Base-by-base conservation (phyloP, 2,329 filamentous ascomycete species). In the Eutypa lata region DNA sequence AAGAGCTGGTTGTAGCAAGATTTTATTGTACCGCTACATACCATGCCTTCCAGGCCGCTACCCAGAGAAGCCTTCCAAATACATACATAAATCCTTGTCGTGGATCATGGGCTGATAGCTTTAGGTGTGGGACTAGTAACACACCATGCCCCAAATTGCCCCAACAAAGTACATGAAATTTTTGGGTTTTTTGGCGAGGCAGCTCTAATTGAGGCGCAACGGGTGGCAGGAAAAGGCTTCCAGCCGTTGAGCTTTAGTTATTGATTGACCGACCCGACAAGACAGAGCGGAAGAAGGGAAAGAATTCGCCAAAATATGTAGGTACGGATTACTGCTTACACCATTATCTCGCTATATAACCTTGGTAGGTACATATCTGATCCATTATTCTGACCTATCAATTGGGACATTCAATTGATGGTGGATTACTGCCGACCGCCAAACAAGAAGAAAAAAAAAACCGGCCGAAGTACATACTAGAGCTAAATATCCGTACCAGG, bases 101-200 rank as follows among this genome's bases (percentile, higher is more conserved):
- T 48, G 58, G 55, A 49, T 48, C 49, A 52, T 28, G 31, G 43
- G 48, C 28, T 16, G 33, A 40, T 45, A 55, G 52, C 46, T 55
- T 40, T 48, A 58, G 47, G 62, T 58, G 58, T 52, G 55, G 56
- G 61, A 61, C 58, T 59, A 61, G 59, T 62, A 55, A 61, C 55
- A 73, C 73, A 72, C 72, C 76, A 73, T 68, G 16, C 13, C 38
- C 73, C 68, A 72, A 71, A 70, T 69, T 69, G 71, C 62, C 66
- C 67, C 67, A 68, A 69, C 67, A 68, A 69, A 62, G 65, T 44
- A 26, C 19, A 28, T 44, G 21, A 16, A 26, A 44, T 24, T 44
- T 18, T 44, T 44, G 7, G 35, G n/a, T 16, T 7, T 7, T 7
- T 4, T 16, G 16, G 35, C 35, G 35, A 38, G n/a, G n/a, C 35